Evolutionary conservation across 2,329 filamentous ascomycete genomes (phyloP), one percentile per base, ranked within the genome.

Genomic region (Hypoxylon sp.): DNA sequence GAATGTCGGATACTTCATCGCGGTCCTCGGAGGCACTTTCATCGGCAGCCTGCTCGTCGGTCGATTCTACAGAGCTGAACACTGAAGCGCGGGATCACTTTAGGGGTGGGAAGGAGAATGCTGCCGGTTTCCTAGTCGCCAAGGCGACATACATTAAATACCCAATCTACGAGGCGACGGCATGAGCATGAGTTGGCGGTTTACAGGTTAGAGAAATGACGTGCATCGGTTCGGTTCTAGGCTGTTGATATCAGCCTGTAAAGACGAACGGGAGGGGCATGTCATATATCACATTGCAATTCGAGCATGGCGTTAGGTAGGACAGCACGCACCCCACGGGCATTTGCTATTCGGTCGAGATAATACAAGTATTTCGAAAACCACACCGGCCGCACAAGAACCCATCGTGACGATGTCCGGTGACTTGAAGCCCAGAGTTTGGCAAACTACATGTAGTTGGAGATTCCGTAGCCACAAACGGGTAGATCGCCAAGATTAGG

Each of bases 21-120:
- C 77, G 7, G 74, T 79, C 4, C 73, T 79, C 25, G 74, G 71
- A 31, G 77, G 77, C 20, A 77, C 92, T 1, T 98, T 98, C 77
- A 77, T 97, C n/a, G 95, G 95, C 25, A 96, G 96, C 78, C 81
- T 98, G 48, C 87, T 89, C 0, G 86, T 96, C 68, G 94, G 94
- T 31, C 88, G 94, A 71, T 96, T 90, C 62, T 71, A 72, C 59
- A 69, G 50, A 56, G 57, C 65, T 49, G 75, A 76, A 50, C 75
- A 77, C 63, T 77, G 61, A 64, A 56, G 48, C 40, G 49, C 37
- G 50, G 27, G 30, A 55, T 31, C n/a, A 30, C 62, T 30, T 27
- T 37, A 25, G 42, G 13, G 22, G 50, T 44, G 33, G 33, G 22
- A 61, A 17, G 49, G 27, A 27, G 22, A 64, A 10, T 37, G 59